phyloP scores from a whole-genome alignment of 2,329 filamentous ascomycete species.

The Beauveria bassiana region DNA sequence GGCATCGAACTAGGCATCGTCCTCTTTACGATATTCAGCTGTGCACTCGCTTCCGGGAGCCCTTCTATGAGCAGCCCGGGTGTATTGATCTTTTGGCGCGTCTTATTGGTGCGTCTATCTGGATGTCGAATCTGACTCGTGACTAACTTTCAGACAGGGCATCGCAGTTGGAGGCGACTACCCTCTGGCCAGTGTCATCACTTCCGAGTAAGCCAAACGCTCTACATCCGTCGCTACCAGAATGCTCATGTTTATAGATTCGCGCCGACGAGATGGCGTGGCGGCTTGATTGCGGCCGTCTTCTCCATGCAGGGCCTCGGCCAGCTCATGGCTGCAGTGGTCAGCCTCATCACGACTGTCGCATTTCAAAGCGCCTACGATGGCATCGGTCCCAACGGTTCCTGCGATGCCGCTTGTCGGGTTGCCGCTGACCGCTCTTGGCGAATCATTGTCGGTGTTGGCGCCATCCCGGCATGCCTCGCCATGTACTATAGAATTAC shows the following conservation, averaged over 20 bases:
- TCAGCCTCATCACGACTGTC: conserved; percentile 60
- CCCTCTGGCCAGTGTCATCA: conserved; percentile 72
- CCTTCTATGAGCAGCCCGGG: conserved; percentile 51
- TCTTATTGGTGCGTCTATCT: conserved; percentile 53
- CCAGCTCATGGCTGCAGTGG: conserved; percentile 64
- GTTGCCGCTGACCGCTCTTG: conserved; percentile 72
- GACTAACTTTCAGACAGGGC: conserved; percentile 32
- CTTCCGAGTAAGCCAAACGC: conserved; percentile 50
- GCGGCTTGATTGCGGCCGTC: conserved; percentile 75
- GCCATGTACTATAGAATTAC: conserved; percentile 82
- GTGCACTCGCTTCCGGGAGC: conserved; percentile 55
- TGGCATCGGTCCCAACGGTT: conserved; percentile 29
- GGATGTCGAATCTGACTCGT: not conserved
- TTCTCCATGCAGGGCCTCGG: conserved; percentile 82
- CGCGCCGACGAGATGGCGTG: conserved; percentile 72
- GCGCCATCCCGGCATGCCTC: conserved; percentile 67
- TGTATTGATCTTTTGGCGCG: conserved; percentile 65
- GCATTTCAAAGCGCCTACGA: conserved; percentile 51
- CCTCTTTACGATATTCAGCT: conserved; percentile 61
- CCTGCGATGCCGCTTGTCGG: conserved; percentile 56
- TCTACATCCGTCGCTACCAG: conserved; percentile 9
- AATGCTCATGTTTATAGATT: conserved; percentile 41
- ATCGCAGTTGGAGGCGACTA: conserved; percentile 78
- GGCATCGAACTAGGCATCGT: conserved; percentile 69
- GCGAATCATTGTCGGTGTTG: conserved; percentile 74